Evolutionary conservation across 345 rosid species (phyloP), one percentile per base, ranked within the genome.

Genomic region (Brassica juncea): DNA sequence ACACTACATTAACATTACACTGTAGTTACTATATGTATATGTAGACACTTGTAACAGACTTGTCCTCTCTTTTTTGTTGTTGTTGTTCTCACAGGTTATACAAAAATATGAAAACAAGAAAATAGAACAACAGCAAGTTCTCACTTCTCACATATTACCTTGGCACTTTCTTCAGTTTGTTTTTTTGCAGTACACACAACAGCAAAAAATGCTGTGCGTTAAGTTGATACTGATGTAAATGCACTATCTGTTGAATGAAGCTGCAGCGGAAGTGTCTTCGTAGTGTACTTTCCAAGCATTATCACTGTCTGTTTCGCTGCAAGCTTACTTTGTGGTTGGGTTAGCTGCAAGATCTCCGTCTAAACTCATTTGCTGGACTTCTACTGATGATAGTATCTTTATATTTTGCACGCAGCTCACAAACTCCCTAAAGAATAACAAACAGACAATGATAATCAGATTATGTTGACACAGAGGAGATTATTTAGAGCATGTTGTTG

Each of bases 291-390:
- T 89, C 99, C 97, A 94, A 15, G 89, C 97, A 58, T 90, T 91
- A 47, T 92, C 97, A 8, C 95, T 89, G 81, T 92, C 94, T 47
- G 90, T 89, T 25, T 92, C 97, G 54, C 99, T 92, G 76, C 94
- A 91, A n/a, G 91, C 93, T 85, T 89, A 97, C 78, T 92, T 89
- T 15, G 88, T 87, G 14, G 85, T 86, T 6, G 94, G 88, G 14
- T 89, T 82, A 60, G 86, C 83, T 42, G 94, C 95, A 37, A 94
- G 92, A 77, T 89, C 89, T 37, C 99, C 99, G 62, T 94, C 98
- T 85, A 92, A 83, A 80, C 99, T 92, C 95, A 94, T 91, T 74
- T 93, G 97, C 81, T 92, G 96, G 9, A 93, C 99, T 84, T 94
- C 96, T 28, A 84, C 90, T n/a, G 97, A 85, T 69, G 99, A 94